Percentiles rank a stretch among this genome's conserved stretches.
phyloP scores from a whole-genome alignment of 2,329 filamentous ascomycete species.

The Fusarium verticillioides region DNA sequence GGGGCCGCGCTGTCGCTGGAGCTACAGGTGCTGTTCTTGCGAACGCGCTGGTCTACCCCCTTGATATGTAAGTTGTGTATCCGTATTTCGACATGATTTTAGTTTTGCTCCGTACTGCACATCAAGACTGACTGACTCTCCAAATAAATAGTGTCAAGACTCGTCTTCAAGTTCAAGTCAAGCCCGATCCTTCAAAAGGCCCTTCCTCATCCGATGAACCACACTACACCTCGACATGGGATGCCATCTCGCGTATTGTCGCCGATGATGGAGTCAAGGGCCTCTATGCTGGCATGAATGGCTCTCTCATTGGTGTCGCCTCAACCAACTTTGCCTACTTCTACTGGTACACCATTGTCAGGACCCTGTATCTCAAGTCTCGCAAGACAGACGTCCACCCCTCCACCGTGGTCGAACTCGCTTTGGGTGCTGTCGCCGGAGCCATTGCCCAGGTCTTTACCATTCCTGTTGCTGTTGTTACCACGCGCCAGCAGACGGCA shows the following conservation, averaged over 20 bases:
- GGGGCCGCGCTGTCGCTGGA: constrained; percentile 92
- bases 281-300: constrained; percentile 89
- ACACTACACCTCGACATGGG: constrained; percentile 88
- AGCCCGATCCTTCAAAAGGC: constrained; percentile 65
- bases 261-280: constrained; percentile 82
- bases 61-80: constrained; percentile 82
- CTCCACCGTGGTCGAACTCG: constrained; percentile 83
- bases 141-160: constrained; percentile 82
- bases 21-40: constrained; percentile 93
- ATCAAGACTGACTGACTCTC: neutral
- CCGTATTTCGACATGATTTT: neutral
- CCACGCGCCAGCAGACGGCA: constrained; percentile 95
- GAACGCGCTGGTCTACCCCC: constrained; percentile 93
- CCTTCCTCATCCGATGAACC: constrained; percentile 57
- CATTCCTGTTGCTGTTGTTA: constrained; percentile 94
- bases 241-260: constrained; percentile 87
- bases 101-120: neutral
- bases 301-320: constrained; percentile 88
- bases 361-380: constrained; percentile 78
- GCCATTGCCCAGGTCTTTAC: constrained; percentile 95
- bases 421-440: constrained; percentile 86
- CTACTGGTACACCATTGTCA: constrained; percentile 96
- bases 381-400: constrained; percentile 65
- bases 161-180: constrained; percentile 89
- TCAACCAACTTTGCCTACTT: constrained; percentile 99